These are phyloP conservation scores for Lentinula boryana DNA, from an alignment of 768 basidiomycete genomes.

Conservation along the genomic window DNA sequence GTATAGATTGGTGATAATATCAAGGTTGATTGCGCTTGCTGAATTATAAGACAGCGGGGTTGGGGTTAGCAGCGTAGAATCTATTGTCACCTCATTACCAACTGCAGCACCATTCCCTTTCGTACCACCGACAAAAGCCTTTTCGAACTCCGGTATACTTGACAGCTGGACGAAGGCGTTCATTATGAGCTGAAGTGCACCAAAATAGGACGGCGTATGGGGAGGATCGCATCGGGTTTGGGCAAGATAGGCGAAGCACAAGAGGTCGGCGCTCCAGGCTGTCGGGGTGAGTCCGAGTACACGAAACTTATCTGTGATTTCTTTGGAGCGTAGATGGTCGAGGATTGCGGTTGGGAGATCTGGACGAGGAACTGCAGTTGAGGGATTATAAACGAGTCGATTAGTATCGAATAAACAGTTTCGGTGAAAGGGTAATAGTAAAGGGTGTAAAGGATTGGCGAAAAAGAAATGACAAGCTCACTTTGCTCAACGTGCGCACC, in stretches of 20 bases:
- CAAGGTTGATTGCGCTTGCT: neutral
- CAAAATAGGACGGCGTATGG: constrained; percentile 59
- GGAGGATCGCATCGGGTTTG: constrained; percentile 78
- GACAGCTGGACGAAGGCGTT: constrained; percentile 42
- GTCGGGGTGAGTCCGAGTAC: neutral
- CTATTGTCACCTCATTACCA: neutral
- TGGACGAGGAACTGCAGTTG: neutral
- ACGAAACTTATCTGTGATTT: neutral
- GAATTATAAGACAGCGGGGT: constrained; percentile 23
- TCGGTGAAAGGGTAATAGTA: neutral
- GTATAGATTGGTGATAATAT: neutral
- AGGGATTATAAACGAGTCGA: neutral
- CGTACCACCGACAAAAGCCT: constrained; percentile 56
- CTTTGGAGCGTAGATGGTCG: neutral
- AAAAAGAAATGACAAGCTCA: constrained; percentile 25
- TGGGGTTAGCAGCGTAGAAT: neutral
- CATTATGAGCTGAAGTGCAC: constrained; percentile 46
- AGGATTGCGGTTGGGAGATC: neutral
- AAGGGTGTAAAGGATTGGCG: neutral
- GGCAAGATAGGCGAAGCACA: constrained; percentile 74
- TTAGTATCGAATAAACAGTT: neutral
- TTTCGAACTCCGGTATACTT: constrained; percentile 41
- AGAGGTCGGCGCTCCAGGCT: constrained; percentile 58
- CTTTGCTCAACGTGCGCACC: constrained; percentile 79
- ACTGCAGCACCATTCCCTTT: constrained; percentile 15